These are phyloP conservation scores for Pythium aphanidermatum DNA, from an alignment of 352 stramenopile species.

Conservation along the genomic window DNA sequence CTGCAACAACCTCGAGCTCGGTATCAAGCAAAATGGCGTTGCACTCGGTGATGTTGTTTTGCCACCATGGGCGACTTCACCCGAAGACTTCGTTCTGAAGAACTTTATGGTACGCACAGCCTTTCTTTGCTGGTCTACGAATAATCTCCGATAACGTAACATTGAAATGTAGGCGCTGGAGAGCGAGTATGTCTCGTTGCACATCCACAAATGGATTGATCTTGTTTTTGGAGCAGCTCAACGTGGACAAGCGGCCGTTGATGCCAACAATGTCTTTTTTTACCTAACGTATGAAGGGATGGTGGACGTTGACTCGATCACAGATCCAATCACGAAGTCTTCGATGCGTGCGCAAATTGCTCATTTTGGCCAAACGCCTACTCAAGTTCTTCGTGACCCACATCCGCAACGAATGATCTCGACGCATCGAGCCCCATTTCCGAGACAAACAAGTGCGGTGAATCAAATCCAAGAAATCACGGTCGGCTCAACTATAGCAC, in stretches of 20 bases:
- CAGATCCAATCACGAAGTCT: slow-evolving; percentile 89
- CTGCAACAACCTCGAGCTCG: slow-evolving; percentile 77
- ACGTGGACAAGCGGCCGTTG: slow-evolving; percentile 75
- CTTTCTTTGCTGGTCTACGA: slow-evolving; percentile 1
- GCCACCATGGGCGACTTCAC: slow-evolving; percentile 79
- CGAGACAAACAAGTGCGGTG: slow-evolving; percentile 6
- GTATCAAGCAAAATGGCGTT: slow-evolving; percentile 73
- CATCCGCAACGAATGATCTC: slow-evolving; percentile 55
- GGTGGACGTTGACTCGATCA: slow-evolving; percentile 95
- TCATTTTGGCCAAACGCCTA: slow-evolving; percentile 97
- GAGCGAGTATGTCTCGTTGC: slow-evolving; percentile 75
- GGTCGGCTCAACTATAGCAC: neutral
- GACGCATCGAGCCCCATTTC: neutral
- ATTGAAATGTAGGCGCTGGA: slow-evolving; percentile 52
- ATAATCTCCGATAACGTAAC: neutral
- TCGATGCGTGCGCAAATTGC: slow-evolving; percentile 96
- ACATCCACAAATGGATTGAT: slow-evolving; percentile 90
- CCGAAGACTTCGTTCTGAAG: slow-evolving; percentile 83
- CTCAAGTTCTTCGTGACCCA: slow-evolving; percentile 92
- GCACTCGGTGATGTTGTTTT: slow-evolving; percentile 93
- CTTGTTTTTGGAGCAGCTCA: slow-evolving; percentile 77
- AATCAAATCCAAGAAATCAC: neutral
- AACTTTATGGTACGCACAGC: slow-evolving; percentile 59
- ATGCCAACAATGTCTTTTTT: slow-evolving; percentile 97
- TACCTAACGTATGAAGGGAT: slow-evolving; percentile 98